Evolutionary conservation across 257 asterid genomes (phyloP).

Genomic region (Nicotiana sylvestris): DNA sequence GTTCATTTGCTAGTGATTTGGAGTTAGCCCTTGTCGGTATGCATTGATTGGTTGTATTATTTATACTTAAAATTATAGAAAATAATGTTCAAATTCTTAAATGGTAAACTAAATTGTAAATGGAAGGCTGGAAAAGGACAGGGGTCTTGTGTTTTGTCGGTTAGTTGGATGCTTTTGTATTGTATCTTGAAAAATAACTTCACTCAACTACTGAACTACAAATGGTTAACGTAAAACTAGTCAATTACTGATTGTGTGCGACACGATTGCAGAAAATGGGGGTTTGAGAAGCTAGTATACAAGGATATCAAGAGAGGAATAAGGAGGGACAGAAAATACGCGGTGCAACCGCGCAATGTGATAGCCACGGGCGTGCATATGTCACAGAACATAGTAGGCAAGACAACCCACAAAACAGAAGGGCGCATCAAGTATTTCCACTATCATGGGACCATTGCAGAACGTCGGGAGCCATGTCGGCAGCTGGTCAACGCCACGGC

Average conservation of each 20-base stretch:
- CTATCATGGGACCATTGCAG: slow-evolving; percentile 72
- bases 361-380: slow-evolving; percentile 78
- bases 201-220: not conserved
- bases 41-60: slow-evolving; percentile 5
- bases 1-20: not conserved
- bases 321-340: slow-evolving; percentile 68
- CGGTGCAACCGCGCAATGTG: slow-evolving; percentile 71
- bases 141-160: not conserved
- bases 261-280: slow-evolving; percentile 58
- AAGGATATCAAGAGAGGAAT: slow-evolving; percentile 56
- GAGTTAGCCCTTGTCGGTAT: not conserved
- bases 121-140: not conserved
- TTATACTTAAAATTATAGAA: not conserved
- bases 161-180: not conserved
- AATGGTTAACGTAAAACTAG: not conserved
- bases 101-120: not conserved
- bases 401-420: slow-evolving; percentile 59
- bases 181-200: not conserved
- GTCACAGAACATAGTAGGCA: slow-evolving; percentile 66
- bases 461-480: slow-evolving; percentile 63
- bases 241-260: not conserved
- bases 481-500: slow-evolving; percentile 39
- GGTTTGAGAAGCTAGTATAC: slow-evolving; percentile 80
- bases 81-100: not conserved
- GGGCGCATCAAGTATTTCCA: slow-evolving; percentile 67